Percentiles rank a stretch among this genome's conserved stretches.
Conservation (phyloP, 2,329 filamentous ascomycete genomes). For the Akanthomyces muscarius region DNA sequence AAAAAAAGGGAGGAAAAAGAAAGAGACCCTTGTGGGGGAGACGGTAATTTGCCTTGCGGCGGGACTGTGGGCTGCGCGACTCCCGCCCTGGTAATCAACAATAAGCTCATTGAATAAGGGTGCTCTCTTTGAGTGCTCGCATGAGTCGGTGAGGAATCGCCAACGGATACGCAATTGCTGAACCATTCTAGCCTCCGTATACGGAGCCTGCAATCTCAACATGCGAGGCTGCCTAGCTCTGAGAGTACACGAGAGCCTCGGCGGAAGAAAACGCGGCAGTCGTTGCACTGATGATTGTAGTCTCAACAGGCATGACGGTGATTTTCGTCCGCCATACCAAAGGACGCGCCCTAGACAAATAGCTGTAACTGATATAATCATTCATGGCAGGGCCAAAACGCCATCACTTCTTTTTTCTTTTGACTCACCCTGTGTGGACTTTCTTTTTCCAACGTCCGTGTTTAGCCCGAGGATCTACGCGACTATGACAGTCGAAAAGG, state of each 20-base stretch:
- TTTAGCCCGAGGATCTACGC: not conserved
- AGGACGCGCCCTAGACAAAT: not conserved
- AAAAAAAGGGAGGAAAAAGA: not conserved
- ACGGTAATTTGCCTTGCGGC: slow-evolving; percentile 3
- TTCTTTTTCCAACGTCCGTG: not conserved
- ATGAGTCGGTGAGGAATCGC: slow-evolving; percentile 4
- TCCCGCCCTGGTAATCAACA: not conserved
- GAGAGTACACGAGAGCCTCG: not conserved
- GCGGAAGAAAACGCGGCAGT: not conserved
- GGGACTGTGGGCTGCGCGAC: not conserved
- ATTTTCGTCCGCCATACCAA: not conserved
- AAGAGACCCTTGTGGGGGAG: not conserved
- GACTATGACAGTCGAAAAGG: not conserved
- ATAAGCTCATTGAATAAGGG: not conserved
- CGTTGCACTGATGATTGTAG: not conserved
- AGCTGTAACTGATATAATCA: not conserved
- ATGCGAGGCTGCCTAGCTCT: not conserved
- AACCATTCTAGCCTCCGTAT: not conserved
- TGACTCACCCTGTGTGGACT: not conserved
- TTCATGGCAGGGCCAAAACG: not conserved
- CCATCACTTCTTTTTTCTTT: too few species aligned
- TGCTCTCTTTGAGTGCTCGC: not conserved
- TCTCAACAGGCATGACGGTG: too few species aligned
- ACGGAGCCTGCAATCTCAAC: not conserved
- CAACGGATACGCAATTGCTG: not conserved